Conservation (phyloP, 306 rosid species). For the Corylus avellana region DNA sequence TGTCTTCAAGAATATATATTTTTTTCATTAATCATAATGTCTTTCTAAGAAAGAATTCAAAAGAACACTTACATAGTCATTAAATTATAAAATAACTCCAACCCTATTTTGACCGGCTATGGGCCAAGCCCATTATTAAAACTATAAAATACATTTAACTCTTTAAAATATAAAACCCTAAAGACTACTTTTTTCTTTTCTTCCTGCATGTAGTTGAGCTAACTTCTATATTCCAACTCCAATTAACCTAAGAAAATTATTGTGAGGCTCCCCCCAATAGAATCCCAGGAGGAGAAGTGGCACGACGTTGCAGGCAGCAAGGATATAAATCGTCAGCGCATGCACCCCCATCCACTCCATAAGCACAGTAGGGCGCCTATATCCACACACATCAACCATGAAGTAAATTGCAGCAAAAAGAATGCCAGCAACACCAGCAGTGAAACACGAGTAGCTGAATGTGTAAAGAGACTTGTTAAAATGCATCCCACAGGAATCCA, state of each 20-base stretch:
- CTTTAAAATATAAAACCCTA: too few species aligned
- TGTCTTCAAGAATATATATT: too few species aligned
- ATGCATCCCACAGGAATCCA: conserved; percentile 64
- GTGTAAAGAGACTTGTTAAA: conserved; percentile 87
- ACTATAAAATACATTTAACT: too few species aligned
- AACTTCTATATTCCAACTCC: conserved; percentile 59
- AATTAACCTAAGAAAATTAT: conserved; percentile 63
- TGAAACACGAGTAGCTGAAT: conserved; percentile 79
- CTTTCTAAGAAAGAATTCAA: too few species aligned
- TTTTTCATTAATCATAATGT: too few species aligned
- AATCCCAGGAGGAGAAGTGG: conserved; percentile 86
- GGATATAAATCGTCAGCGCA: conserved; percentile 71
- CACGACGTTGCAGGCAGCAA: conserved; percentile 82
- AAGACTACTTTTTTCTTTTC: too few species aligned
- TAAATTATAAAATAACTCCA: too few species aligned
- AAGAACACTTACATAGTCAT: too few species aligned
- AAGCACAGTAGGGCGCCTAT: conserved; percentile 50
- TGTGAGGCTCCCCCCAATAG: conserved; percentile 72
- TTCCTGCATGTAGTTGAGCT: too few species aligned
- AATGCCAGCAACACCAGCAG: conserved; percentile 83
- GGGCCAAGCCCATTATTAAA: too few species aligned
- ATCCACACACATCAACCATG: conserved; percentile 89
- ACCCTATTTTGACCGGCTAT: too few species aligned
- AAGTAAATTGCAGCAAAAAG: conserved; percentile 76
- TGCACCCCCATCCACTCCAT: conserved; percentile 94